Evolutionary conservation across 2,329 filamentous ascomycete species (phyloP).

Genomic region (Cladophialophora carrionii): DNA sequence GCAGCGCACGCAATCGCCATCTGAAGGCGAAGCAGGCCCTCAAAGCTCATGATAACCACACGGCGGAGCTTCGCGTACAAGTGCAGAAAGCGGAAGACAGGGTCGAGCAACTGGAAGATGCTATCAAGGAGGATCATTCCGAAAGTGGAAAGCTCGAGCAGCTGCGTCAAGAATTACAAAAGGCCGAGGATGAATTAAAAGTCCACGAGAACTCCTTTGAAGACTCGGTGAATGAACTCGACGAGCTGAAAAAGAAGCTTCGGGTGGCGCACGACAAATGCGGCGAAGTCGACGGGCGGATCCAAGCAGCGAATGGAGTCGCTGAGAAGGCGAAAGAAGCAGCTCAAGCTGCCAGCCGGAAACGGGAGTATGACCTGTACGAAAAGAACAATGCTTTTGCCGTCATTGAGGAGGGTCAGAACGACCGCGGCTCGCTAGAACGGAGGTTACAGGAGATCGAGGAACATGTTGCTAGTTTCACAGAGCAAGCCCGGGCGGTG

Average conservation of each 20-base stretch:
- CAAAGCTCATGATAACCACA: slow-evolving; percentile 53
- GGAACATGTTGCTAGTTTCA: slow-evolving; percentile 59
- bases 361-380: slow-evolving; percentile 51
- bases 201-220: slow-evolving; percentile 51
- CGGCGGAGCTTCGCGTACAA: slow-evolving; percentile 57
- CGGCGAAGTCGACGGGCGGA: slow-evolving; percentile 42
- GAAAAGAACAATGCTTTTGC: slow-evolving; percentile 67
- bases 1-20: slow-evolving; percentile 53
- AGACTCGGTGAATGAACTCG: slow-evolving; percentile 54
- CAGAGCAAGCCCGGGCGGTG: slow-evolving; percentile 57
- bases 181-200: slow-evolving; percentile 56
- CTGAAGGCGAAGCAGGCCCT: slow-evolving; percentile 57
- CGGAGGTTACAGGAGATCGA: slow-evolving; percentile 43
- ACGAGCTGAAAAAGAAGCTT: slow-evolving; percentile 48
- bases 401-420: slow-evolving; percentile 54
- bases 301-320: slow-evolving; percentile 33
- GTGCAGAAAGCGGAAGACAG: slow-evolving; percentile 65
- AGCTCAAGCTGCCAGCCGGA: slow-evolving; percentile 40
- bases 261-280: slow-evolving; percentile 47
- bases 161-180: slow-evolving; percentile 62
- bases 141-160: slow-evolving; percentile 68
- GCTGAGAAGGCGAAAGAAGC: slow-evolving; percentile 15
- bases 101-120: slow-evolving; percentile 69
- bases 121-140: slow-evolving; percentile 60
- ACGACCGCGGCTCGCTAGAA: slow-evolving; percentile 53